phyloP scores from a whole-genome alignment of 495 filamentous ascomycete species.

The Aspergillus ostianus region DNA sequence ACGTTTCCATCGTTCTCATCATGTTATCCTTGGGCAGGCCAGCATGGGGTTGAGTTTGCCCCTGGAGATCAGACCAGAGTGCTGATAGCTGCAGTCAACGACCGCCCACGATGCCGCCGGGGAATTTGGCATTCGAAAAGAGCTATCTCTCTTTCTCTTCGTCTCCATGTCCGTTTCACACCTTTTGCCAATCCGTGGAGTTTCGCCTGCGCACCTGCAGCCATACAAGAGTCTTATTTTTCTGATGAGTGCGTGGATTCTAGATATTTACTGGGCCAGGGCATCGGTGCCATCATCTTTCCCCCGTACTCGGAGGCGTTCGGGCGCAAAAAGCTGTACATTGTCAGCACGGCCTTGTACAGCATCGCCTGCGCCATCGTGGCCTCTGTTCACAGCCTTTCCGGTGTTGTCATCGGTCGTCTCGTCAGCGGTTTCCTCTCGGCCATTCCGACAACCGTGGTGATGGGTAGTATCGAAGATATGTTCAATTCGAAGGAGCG shows the following conservation, averaged over 20 bases:
- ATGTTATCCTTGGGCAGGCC: not conserved
- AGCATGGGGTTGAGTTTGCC: not conserved
- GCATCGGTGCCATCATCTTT: constrained; percentile 47
- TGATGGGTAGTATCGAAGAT: constrained; percentile 53
- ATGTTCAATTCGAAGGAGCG: constrained; percentile 47
- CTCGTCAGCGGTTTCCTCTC: constrained; percentile 47
- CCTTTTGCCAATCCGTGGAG: constrained; percentile 5
- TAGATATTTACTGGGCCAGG: constrained; percentile 52
- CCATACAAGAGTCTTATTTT: not conserved
- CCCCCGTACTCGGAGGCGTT: constrained; percentile 53
- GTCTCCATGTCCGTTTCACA: constrained; percentile 32
- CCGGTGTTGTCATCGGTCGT: constrained; percentile 41
- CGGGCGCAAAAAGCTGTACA: constrained; percentile 50
- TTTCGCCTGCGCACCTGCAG: not conserved
- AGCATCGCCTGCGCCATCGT: constrained; percentile 43
- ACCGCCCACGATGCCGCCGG: constrained; percentile 32
- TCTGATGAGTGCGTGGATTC: not conserved
- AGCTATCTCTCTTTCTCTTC: constrained; percentile 38
- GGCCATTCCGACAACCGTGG: constrained; percentile 50
- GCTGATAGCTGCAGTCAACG: constrained; percentile 26
- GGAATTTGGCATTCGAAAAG: constrained; percentile 30
- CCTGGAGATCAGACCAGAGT: not conserved
- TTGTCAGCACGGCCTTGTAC: constrained; percentile 43
- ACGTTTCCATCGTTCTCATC: constrained; percentile 13
- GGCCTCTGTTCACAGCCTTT: constrained; percentile 34